Percentiles rank a stretch among this genome's conserved stretches.
Evolutionary conservation across 1,284 basidiomycete genomes (phyloP).

Genomic region (Apiotrichum gamsii): DNA sequence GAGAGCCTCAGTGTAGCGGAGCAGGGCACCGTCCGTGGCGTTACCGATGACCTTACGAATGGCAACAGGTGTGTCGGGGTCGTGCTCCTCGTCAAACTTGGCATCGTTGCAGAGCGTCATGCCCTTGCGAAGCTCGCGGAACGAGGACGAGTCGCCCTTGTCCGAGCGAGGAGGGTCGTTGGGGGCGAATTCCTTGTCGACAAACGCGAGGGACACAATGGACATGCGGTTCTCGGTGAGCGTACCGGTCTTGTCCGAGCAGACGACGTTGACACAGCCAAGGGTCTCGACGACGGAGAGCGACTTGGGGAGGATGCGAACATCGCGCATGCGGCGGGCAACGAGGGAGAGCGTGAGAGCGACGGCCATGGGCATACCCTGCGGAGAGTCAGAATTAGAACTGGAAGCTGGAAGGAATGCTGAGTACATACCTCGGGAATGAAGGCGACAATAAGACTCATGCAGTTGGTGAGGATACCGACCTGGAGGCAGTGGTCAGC

Average conservation of each 20-base stretch:
- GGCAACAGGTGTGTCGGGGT: neutral
- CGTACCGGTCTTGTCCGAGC: conserved; percentile 59
- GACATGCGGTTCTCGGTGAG: conserved; percentile 49
- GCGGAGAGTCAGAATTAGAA: no score
- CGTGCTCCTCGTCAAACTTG: conserved; percentile 49
- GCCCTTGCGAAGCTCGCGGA: conserved; percentile 9
- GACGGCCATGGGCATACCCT: conserved; percentile 53
- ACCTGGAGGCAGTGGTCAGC: no score
- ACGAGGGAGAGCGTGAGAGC: conserved; percentile 48
- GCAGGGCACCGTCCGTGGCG: conserved; percentile 58
- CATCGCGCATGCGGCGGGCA: conserved; percentile 54
- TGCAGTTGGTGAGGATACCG: conserved; percentile 55
- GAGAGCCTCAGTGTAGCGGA: conserved; percentile 53
- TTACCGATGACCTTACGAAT: conserved; percentile 55
- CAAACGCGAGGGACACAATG: conserved; percentile 49
- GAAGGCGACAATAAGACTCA: conserved; percentile 57
- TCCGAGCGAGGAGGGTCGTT: neutral
- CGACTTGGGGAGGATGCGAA: conserved; percentile 57
- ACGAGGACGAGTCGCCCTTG: conserved; percentile 25
- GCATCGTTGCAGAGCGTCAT: conserved; percentile 57
- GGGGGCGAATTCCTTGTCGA: conserved; percentile 42
- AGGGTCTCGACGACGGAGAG: conserved; percentile 59
- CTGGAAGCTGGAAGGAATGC: no score
- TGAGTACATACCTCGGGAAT: no score
- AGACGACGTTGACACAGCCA: conserved; percentile 55